These are phyloP conservation scores for Crassisporium funariophilum DNA, from an alignment of 768 basidiomycete species.

Conservation along the genomic window DNA sequence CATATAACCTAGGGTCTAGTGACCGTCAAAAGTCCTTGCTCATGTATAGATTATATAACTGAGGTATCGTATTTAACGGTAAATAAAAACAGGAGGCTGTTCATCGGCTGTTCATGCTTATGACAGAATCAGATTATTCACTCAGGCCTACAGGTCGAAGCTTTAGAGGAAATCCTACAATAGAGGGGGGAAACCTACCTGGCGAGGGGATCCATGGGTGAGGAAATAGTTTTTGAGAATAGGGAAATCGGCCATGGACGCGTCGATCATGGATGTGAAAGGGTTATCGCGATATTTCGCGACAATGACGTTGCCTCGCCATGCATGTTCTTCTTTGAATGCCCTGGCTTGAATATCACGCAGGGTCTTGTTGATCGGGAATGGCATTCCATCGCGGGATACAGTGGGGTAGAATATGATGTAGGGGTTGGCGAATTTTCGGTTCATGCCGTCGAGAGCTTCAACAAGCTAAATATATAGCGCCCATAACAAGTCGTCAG, in stretches of 20 bases:
- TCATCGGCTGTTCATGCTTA: background rate
- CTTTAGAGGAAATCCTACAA: background rate
- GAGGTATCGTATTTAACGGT: background rate
- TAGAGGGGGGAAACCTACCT: slow-evolving; percentile 23
- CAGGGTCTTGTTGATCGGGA: slow-evolving; percentile 77
- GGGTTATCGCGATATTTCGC: slow-evolving; percentile 67
- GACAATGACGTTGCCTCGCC: slow-evolving; percentile 80
- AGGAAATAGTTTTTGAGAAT: slow-evolving; percentile 79
- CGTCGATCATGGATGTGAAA: slow-evolving; percentile 63
- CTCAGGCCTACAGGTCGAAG: background rate
- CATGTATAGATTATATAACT: background rate
- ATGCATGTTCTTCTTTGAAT: slow-evolving; percentile 65
- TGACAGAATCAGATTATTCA: background rate
- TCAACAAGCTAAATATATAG: slow-evolving; percentile 60
- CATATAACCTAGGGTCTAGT: slow-evolving; percentile 5
- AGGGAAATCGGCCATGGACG: slow-evolving; percentile 84
- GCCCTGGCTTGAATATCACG: slow-evolving; percentile 69
- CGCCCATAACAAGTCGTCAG: slow-evolving; percentile 13
- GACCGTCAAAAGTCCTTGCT: slow-evolving; percentile 1
- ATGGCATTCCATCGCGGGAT: slow-evolving; percentile 80
- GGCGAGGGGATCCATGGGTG: slow-evolving; percentile 60
- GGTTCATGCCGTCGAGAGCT: slow-evolving; percentile 78
- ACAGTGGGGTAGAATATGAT: slow-evolving; percentile 78
- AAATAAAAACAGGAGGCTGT: background rate
- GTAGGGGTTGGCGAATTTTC: slow-evolving; percentile 77